phyloP scores from a whole-genome alignment of 345 rosid species.

The Lagerstroemia speciosa region DNA sequence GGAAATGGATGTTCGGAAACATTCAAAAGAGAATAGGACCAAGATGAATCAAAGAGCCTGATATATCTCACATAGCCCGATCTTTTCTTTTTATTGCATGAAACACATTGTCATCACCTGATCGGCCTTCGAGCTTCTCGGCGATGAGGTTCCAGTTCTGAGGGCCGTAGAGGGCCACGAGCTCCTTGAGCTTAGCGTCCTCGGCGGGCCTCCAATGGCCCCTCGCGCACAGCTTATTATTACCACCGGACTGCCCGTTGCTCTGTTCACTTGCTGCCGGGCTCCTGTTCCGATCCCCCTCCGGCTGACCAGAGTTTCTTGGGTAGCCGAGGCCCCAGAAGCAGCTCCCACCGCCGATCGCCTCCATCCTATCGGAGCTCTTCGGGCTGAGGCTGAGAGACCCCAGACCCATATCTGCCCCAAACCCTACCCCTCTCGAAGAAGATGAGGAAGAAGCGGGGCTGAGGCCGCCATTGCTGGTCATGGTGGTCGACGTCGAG shows the following conservation, averaged over 20 bases:
- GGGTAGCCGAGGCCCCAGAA: neutral
- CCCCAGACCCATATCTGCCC: neutral
- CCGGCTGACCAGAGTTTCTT: neutral
- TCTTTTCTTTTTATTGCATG: neutral
- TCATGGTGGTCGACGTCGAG: neutral
- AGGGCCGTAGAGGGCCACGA: conserved; percentile 88
- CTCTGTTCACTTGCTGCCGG: neutral
- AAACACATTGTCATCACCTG: conserved; percentile 43
- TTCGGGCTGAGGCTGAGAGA: neutral
- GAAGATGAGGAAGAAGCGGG: neutral
- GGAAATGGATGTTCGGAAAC: no score
- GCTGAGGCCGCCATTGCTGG: conserved; percentile 2
- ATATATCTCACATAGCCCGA: no score
- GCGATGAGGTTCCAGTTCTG: conserved; percentile 99
- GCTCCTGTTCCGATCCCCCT: neutral
- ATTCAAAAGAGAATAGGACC: no score
- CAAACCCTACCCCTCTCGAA: neutral
- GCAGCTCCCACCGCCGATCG: neutral
- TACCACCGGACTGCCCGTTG: conserved; percentile 35
- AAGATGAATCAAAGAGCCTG: no score
- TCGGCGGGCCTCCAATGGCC: conserved; percentile 99
- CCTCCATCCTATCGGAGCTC: neutral
- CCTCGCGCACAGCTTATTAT: conserved; percentile 70
- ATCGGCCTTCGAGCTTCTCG: conserved; percentile 86
- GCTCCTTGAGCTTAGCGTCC: conserved; percentile 84